phyloP scores from a whole-genome alignment of 257 asterid genomes.

The Penstemon barbatus region DNA sequence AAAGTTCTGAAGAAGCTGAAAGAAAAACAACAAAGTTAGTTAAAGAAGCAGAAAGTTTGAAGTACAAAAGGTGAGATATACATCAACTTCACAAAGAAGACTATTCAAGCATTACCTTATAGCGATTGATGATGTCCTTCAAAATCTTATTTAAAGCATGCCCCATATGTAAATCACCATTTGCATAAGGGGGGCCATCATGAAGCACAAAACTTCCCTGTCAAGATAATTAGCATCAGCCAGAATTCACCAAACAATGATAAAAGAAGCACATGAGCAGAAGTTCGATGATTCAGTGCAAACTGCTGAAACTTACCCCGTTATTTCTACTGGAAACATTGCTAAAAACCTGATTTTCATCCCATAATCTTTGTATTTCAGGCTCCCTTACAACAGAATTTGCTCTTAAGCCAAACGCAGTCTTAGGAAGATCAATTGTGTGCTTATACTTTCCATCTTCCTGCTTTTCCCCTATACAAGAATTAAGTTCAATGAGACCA shows the following conservation, averaged over 20 bases:
- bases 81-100: constrained; percentile 4
- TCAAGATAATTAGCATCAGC: constrained; percentile 39
- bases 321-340: constrained; percentile 65
- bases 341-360: constrained; percentile 79
- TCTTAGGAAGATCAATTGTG: constrained; percentile 87
- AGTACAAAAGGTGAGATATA: constrained; percentile 2
- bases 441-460: constrained; percentile 91
- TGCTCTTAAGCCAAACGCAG: constrained; percentile 88
- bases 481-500: constrained; percentile 19
- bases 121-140: constrained; percentile 95
- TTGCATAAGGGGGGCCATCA: constrained; percentile 99
- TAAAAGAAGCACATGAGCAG: constrained; percentile 19
- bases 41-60: constrained; percentile 7
- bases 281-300: not conserved
- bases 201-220: constrained; percentile 96
- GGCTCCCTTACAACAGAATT: constrained; percentile 91
- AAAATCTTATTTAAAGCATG: constrained; percentile 96
- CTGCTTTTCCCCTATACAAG: constrained; percentile 60
- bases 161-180: constrained; percentile 98
- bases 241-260: constrained; percentile 22
- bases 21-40: constrained; percentile 26
- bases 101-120: constrained; percentile 57
- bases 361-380: constrained; percentile 93
- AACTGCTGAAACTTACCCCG: constrained; percentile 60
- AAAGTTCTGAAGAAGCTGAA: constrained; percentile 87